Evolutionary conservation across 805 yeast species (phyloP).

Genomic region (Sugiyamaella qingdaonensis): DNA sequence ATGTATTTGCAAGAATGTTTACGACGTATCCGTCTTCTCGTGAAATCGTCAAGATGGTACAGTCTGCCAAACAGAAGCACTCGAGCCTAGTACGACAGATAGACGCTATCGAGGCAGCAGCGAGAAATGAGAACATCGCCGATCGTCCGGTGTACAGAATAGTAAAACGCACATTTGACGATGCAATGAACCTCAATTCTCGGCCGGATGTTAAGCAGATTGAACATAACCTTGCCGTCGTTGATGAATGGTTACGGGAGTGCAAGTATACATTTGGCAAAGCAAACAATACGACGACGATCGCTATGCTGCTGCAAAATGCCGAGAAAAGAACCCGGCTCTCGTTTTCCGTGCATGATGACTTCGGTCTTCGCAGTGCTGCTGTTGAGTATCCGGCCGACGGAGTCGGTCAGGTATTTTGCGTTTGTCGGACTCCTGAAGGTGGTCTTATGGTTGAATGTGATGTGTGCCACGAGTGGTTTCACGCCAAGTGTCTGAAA

Average conservation of each 20-base stretch:
- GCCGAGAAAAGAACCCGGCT: slow-evolving; percentile 21
- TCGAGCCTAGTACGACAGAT: slow-evolving; percentile 16
- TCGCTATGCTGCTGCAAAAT: slow-evolving; percentile 27
- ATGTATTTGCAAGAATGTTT: slow-evolving; percentile 13
- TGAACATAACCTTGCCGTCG: slow-evolving; percentile 25
- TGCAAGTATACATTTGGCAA: slow-evolving; percentile 36
- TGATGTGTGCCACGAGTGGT: slow-evolving; percentile 88
- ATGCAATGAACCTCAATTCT: slow-evolving; percentile 18
- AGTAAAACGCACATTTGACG: slow-evolving; percentile 28
- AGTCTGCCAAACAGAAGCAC: slow-evolving; percentile 19
- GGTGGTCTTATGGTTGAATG: slow-evolving; percentile 89
- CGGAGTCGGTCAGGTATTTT: slow-evolving; percentile 46
- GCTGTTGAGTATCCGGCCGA: slow-evolving; percentile 63
- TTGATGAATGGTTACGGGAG: slow-evolving; percentile 38
- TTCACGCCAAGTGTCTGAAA: slow-evolving; percentile 75
- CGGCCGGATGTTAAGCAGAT: slow-evolving; percentile 20
- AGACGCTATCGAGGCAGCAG: slow-evolving; percentile 17
- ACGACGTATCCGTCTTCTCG: slow-evolving; percentile 12
- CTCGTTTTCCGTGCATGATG: slow-evolving; percentile 16
- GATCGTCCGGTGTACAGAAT: slow-evolving; percentile 32
- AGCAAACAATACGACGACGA: slow-evolving; percentile 33
- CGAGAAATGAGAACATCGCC: slow-evolving; percentile 32
- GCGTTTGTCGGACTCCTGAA: slow-evolving; percentile 50
- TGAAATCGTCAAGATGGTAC: slow-evolving; percentile 19
- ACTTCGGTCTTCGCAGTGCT: slow-evolving; percentile 38